A percentile compares a stretch with the other conserved stretches of the same genome.
These are phyloP conservation scores for Coelastrella sp. DNA, from an alignment of 139 green algal genomes.

Conservation along the genomic window DNA sequence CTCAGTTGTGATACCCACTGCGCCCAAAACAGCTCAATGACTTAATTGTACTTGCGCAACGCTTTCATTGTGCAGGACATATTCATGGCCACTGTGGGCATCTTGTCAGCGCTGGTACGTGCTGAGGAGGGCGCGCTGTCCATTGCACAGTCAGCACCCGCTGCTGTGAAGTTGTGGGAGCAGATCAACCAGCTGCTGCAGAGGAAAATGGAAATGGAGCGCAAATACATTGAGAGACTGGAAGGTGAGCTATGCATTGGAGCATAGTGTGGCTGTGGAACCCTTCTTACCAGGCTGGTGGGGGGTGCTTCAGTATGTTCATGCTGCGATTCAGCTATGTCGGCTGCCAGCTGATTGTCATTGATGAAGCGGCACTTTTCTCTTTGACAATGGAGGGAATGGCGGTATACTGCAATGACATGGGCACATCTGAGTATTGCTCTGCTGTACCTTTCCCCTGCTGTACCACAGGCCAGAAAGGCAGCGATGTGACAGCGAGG, in stretches of 20 bases:
- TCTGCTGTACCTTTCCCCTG: neutral
- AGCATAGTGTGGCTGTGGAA: neutral
- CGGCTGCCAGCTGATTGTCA: neutral
- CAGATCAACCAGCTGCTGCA: conserved; percentile 77
- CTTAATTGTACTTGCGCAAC: too few species aligned
- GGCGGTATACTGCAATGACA: neutral
- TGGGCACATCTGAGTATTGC: neutral
- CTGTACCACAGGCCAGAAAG: conserved; percentile 71
- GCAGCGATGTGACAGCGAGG: conserved; percentile 73
- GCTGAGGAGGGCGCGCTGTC: conserved; percentile 14
- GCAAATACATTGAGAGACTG: conserved; percentile 81
- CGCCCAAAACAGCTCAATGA: too few species aligned
- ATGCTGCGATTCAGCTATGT: neutral
- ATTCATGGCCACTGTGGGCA: conserved; percentile 61
- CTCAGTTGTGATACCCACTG: too few species aligned
- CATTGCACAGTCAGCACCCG: neutral
- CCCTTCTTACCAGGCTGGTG: neutral
- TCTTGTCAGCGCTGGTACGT: conserved; percentile 64
- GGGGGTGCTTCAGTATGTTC: neutral
- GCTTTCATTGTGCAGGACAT: conserved; percentile 58
- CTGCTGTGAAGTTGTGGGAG: conserved; percentile 69
- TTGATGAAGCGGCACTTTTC: too few species aligned
- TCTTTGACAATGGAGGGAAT: neutral
- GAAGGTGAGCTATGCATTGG: conserved; percentile 64
- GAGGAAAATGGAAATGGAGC: conserved; percentile 75